Percentiles rank a stretch among this genome's conserved stretches.
Conservation (phyloP, 2,329 filamentous ascomycete species). For the Pseudogymnoascus sp. region DNA sequence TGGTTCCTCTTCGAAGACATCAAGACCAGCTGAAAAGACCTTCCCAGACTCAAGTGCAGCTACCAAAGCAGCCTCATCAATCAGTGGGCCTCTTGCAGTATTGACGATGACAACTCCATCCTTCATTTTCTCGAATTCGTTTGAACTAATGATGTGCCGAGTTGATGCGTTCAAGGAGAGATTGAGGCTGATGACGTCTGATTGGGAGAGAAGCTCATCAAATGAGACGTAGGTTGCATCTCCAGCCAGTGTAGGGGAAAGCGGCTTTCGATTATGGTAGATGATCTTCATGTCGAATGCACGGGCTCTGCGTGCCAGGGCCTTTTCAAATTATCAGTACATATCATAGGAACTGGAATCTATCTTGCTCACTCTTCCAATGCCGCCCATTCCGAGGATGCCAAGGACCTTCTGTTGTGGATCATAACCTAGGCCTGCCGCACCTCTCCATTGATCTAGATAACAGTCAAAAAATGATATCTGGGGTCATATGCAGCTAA, state of each 20-base stretch:
- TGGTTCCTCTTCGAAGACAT: constrained; percentile 77
- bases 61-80: constrained; percentile 74
- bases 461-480: neutral
- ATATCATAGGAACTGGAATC: neutral
- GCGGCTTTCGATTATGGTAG: constrained; percentile 62
- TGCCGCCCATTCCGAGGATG: constrained; percentile 80
- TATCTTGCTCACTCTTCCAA: constrained; percentile 41
- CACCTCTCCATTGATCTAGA: constrained; percentile 43
- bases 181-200: constrained; percentile 71
- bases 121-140: constrained; percentile 70
- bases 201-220: constrained; percentile 58
- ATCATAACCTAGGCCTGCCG: constrained; percentile 41
- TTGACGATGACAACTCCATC: constrained; percentile 70
- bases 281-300: constrained; percentile 67
- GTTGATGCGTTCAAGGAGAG: constrained; percentile 68
- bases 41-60: constrained; percentile 60
- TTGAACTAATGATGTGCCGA: constrained; percentile 61
- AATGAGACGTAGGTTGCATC: constrained; percentile 63
- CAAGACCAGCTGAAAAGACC: constrained; percentile 63
- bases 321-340: constrained; percentile 33
- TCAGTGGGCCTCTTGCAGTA: constrained; percentile 70
- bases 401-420: constrained; percentile 69
- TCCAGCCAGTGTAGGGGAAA: constrained; percentile 43
- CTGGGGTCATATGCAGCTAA: neutral
- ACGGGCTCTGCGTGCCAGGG: constrained; percentile 62